phyloP scores from a whole-genome alignment of 176 grass and related monocot species.

The Musa beccarii region DNA sequence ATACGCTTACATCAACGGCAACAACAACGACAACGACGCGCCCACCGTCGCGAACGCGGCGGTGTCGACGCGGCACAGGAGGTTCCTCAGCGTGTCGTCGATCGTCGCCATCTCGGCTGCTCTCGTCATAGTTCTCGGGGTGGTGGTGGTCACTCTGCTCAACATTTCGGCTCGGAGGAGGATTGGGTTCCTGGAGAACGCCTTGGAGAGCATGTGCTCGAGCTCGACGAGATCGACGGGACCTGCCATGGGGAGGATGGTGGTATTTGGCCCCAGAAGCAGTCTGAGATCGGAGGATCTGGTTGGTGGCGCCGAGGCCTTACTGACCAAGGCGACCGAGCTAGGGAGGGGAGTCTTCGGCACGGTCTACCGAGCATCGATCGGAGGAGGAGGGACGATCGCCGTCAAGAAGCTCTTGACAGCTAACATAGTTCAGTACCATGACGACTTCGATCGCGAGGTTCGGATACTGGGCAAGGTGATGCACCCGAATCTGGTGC shows the following conservation, averaged over 20 bases:
- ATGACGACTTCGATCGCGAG: conserved; percentile 81
- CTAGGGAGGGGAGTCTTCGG: conserved; percentile 54
- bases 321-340: conserved; percentile 73
- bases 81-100: conserved; percentile 67
- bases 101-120: conserved; percentile 83
- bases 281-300: conserved; percentile 71
- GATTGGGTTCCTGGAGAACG: conserved; percentile 26
- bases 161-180: conserved; percentile 60
- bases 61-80: conserved; percentile 21
- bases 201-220: conserved; percentile 49
- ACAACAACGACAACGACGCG: conserved; percentile 21
- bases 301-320: conserved; percentile 46
- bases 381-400: conserved; percentile 40
- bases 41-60: conserved; percentile 5
- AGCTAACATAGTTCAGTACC: conserved; percentile 40
- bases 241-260: conserved; percentile 62
- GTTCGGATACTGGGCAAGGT: conserved; percentile 76
- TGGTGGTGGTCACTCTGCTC: conserved; percentile 56
- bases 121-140: conserved; percentile 43
- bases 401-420: conserved; percentile 61
- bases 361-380: conserved; percentile 48
- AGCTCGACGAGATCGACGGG: conserved; percentile 27
- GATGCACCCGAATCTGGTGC: conserved; percentile 61
- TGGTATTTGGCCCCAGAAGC: conserved; percentile 49
- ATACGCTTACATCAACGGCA: conserved; percentile 47